Evolutionary conservation across 1,139 yeast genomes (phyloP).

Genomic region (Saccharomycopsis hybrid): DNA sequence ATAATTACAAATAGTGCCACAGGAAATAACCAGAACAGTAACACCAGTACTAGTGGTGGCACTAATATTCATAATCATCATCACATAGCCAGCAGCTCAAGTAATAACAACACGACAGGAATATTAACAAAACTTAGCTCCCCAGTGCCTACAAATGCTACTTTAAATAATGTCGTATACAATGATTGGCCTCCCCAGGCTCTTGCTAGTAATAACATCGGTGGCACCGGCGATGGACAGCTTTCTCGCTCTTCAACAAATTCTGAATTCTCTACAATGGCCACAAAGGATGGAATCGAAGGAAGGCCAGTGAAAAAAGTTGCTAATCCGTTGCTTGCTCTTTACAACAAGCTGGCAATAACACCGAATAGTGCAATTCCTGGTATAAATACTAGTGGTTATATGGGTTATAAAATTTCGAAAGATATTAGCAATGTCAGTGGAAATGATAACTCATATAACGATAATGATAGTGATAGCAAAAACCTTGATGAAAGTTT

Average conservation of each 20-base stretch:
- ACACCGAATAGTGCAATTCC: no score
- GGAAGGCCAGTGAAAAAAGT: conserved; percentile 6
- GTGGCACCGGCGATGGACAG: conserved; percentile 3
- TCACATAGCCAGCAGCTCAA: background rate
- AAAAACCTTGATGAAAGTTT: no score
- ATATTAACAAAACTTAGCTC: background rate
- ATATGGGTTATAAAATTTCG: no score
- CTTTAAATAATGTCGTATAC: background rate
- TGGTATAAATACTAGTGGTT: no score
- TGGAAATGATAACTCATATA: no score
- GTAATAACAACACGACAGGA: background rate
- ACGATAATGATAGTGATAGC: no score
- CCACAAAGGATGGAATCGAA: conserved; percentile 17
- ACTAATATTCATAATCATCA: background rate
- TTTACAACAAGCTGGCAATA: no score
- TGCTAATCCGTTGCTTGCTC: no score
- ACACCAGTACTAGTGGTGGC: background rate
- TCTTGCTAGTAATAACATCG: no score
- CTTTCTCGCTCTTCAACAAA: conserved; percentile 18
- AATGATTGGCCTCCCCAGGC: conserved; percentile 14
- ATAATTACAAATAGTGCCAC: background rate
- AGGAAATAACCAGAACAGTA: background rate
- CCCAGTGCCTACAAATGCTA: conserved; percentile 1
- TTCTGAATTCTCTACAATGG: conserved; percentile 12
- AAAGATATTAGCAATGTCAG: no score